Conservation (phyloP, 768 basidiomycete genomes). For the Rickenella mellea region DNA sequence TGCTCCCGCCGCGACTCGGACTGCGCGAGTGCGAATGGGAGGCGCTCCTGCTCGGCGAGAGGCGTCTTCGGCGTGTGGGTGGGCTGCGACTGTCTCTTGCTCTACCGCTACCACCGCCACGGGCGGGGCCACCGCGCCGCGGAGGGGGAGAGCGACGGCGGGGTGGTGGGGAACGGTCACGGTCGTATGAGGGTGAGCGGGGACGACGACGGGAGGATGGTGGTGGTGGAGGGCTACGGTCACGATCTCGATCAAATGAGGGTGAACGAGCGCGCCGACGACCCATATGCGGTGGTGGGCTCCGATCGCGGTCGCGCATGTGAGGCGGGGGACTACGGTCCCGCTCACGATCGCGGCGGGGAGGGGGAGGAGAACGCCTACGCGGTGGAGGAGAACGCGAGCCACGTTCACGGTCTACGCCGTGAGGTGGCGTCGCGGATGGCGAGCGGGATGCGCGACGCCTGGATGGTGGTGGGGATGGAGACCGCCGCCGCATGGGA, state of each 20-base stretch:
- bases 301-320: neutral
- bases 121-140: conserved; percentile 16
- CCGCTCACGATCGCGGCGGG: no score
- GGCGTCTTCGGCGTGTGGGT: conserved; percentile 23
- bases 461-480: conserved; percentile 2
- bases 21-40: conserved; percentile 16
- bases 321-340: conserved; percentile 2
- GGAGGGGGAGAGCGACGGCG: conserved; percentile 22
- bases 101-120: conserved; percentile 16
- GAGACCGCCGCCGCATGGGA: conserved; percentile 11
- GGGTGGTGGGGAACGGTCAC: conserved; percentile 41
- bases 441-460: conserved; percentile 8
- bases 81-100: conserved; percentile 54
- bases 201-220: conserved; percentile 29
- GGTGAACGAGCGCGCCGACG: conserved; percentile 22
- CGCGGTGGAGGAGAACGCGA: conserved; percentile 32
- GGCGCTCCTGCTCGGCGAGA: conserved; percentile 14
- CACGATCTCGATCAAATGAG: conserved; percentile 2
- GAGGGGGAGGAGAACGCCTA: conserved; percentile 24
- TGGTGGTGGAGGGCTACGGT: conserved; percentile 31
- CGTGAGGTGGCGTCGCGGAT: conserved; percentile 5
- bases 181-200: conserved; percentile 37
- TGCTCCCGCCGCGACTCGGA: conserved; percentile 9
- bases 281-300: no score
- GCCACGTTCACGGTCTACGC: conserved; percentile 13